Conservation (phyloP, 176 grass and related monocot genomes). For the Ensete ventricosum region DNA sequence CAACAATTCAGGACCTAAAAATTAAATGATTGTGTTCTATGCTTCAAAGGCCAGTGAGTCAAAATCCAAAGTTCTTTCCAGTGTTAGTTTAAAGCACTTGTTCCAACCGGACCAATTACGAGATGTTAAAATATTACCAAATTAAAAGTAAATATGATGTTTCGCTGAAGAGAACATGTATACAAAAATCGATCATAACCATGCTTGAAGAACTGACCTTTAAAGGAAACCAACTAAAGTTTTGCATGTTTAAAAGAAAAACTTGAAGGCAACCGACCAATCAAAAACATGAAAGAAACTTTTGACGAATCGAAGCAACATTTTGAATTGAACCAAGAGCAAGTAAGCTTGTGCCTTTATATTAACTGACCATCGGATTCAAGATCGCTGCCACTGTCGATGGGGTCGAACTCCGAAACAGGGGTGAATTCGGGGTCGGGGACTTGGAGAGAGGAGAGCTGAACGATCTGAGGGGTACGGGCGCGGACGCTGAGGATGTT, state of each 20-base stretch:
- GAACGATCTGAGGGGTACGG: constrained; percentile 46
- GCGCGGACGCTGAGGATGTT: constrained; percentile 61
- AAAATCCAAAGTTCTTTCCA: no score
- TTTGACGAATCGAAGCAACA: constrained; percentile 7
- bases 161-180: no score
- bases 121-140: no score
- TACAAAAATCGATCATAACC: no score
- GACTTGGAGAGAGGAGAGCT: constrained; percentile 46
- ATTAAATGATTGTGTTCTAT: no score
- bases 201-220: no score
- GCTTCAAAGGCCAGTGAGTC: no score
- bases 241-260: neutral
- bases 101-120: no score
- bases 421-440: constrained; percentile 29
- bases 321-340: no score
- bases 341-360: neutral
- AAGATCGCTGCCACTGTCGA: constrained; percentile 60
- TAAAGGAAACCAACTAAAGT: neutral
- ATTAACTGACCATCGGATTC: constrained; percentile 59
- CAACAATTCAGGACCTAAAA: no score
- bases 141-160: no score
- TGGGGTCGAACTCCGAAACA: constrained; percentile 50
- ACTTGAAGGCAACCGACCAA: neutral
- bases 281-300: neutral
- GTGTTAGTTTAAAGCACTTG: no score